Evolutionary conservation across 441 rosid genomes (phyloP).

Genomic region (Adansonia madagascariensis): DNA sequence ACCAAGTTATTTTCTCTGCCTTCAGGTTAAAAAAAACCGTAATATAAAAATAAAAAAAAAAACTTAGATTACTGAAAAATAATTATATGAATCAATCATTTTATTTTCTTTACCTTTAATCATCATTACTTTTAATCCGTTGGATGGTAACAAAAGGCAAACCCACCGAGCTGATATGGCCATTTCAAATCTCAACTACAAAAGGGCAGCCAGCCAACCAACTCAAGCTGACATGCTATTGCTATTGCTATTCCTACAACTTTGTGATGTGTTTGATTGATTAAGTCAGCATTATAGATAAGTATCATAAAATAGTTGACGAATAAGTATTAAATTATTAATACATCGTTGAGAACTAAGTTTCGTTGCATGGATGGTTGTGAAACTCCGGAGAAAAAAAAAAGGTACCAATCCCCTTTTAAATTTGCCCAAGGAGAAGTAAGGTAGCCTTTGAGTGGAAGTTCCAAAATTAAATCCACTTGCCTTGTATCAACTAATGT

Average conservation of each 20-base stretch:
- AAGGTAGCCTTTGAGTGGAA: background rate
- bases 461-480: constrained; percentile 4
- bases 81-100: no score
- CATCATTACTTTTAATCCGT: constrained; percentile 10
- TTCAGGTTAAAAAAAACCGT: no score
- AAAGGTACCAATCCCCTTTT: background rate
- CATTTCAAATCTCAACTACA: constrained; percentile 26
- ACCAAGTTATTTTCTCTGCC: no score
- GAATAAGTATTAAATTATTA: no score
- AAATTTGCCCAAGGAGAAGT: background rate
- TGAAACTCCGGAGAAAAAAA: background rate
- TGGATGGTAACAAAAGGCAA: constrained; percentile 28
- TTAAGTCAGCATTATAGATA: constrained; percentile 22
- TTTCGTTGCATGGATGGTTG: constrained; percentile 1
- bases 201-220: constrained; percentile 27
- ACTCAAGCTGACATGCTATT: constrained; percentile 26
- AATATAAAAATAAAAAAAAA: no score
- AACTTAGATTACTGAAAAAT: no score
- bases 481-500: background rate
- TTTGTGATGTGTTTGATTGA: constrained; percentile 23
- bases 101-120: background rate
- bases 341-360: background rate
- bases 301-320: constrained; percentile 31
- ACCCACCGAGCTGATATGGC: constrained; percentile 30
- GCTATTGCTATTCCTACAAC: background rate